A percentile compares a stretch with the other conserved stretches of the same genome.
These are phyloP conservation scores for Arxiozyma bovina DNA, from an alignment of 1,139 yeast genomes.

Conservation along the genomic window DNA sequence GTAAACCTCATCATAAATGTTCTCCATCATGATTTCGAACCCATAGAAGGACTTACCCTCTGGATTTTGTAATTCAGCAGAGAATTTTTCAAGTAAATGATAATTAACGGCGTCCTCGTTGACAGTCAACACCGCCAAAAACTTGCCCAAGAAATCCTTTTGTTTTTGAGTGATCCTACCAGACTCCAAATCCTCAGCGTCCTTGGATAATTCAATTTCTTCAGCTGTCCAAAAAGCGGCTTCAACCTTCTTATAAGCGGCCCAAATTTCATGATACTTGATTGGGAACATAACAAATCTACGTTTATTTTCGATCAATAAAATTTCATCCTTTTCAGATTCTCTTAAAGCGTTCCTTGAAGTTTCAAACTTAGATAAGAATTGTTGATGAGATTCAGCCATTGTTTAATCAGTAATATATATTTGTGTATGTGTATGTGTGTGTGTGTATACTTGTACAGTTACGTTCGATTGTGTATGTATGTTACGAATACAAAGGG, in stretches of 20 bases:
- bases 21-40: conserved; percentile 99
- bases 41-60: conserved; percentile 99
- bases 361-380: conserved; percentile 47
- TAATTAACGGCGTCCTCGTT: conserved; percentile 97
- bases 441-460: background rate
- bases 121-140: conserved; percentile 96
- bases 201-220: conserved; percentile 94
- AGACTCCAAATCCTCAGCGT: conserved; percentile 81
- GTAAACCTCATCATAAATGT: conserved; percentile 95
- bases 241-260: conserved; percentile 97
- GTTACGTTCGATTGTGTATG: too few species aligned
- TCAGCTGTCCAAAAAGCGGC: conserved; percentile 54
- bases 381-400: conserved; percentile 37
- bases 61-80: conserved; percentile 93
- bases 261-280: conserved; percentile 97
- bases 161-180: conserved; percentile 69
- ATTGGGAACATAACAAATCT: conserved; percentile 96
- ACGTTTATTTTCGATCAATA: conserved; percentile 74
- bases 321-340: conserved; percentile 80
- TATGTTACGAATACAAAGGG: background rate
- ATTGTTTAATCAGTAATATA: conserved; percentile 4
- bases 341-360: conserved; percentile 67
- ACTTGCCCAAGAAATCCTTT: conserved; percentile 81
- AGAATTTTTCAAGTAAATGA: conserved; percentile 91
- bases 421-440: background rate